Conservation (phyloP, 768 basidiomycete genomes). For the Panaeolus cyanescens region DNA sequence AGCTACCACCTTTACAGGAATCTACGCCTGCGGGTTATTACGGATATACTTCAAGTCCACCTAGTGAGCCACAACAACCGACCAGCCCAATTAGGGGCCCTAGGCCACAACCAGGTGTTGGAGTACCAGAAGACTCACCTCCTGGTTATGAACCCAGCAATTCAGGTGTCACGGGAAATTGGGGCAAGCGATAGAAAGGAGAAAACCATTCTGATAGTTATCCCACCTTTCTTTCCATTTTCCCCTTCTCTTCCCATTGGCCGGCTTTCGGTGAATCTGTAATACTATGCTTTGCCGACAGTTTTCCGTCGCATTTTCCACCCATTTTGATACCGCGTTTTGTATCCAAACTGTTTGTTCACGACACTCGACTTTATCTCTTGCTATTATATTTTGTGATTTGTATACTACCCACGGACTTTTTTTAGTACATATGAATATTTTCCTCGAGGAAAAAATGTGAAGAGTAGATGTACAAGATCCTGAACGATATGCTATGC, state of each 20-base stretch:
- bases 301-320: neutral
- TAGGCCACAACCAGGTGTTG: slow-evolving; percentile 31
- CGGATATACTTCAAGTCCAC: slow-evolving; percentile 14
- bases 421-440: neutral
- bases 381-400: neutral
- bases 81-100: slow-evolving; percentile 48
- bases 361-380: neutral
- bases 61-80: slow-evolving; percentile 15
- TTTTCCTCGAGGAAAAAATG: neutral
- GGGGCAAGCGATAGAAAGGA: slow-evolving; percentile 44
- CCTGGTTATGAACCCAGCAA: slow-evolving; percentile 65
- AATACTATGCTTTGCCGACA: neutral
- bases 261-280: neutral
- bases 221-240: neutral
- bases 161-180: slow-evolving; percentile 49
- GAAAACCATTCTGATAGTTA: neutral
- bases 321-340: neutral
- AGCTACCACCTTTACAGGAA: slow-evolving; percentile 42
- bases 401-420: neutral
- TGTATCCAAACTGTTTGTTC: neutral
- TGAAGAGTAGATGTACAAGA: neutral
- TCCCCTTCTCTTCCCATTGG: neutral
- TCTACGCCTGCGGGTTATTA: slow-evolving; percentile 22
- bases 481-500: neutral
- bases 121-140: slow-evolving; percentile 54